phyloP scores from a whole-genome alignment of 2,329 filamentous ascomycete genomes.

The Apiospora phragmitis region DNA sequence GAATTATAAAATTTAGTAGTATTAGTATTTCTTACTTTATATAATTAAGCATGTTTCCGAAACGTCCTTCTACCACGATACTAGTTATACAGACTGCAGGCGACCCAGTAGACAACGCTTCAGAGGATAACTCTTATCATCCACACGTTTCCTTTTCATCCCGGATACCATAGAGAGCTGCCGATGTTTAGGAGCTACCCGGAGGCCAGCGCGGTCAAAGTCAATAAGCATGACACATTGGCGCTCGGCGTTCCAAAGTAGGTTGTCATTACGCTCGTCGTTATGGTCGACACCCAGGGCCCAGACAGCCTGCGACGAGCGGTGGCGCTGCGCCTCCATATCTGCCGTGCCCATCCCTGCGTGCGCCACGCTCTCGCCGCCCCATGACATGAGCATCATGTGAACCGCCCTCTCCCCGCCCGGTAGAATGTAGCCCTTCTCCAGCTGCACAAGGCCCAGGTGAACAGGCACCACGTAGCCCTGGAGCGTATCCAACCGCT shows the following conservation, averaged over 20 bases:
- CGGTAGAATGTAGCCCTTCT: slow-evolving; percentile 19
- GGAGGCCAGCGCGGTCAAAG: background rate
- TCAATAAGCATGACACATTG: slow-evolving; percentile 17
- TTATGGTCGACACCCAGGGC: slow-evolving; percentile 19
- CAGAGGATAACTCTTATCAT: background rate
- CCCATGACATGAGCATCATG: slow-evolving; percentile 27
- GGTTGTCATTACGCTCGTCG: slow-evolving; percentile 22
- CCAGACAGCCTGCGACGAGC: slow-evolving; percentile 17
- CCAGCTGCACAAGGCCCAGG: slow-evolving; percentile 18
- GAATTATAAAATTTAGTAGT: too few species aligned
- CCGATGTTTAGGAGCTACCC: background rate
- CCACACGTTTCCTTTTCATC: background rate
- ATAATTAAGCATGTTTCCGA: too few species aligned
- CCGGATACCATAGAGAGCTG: background rate
- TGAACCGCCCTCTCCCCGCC: slow-evolving; percentile 12
- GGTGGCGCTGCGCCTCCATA: slow-evolving; percentile 14
- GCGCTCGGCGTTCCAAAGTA: slow-evolving; percentile 24
- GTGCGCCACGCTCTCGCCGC: slow-evolving; percentile 16
- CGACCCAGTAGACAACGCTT: background rate
- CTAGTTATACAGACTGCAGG: background rate
- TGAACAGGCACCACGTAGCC: slow-evolving; percentile 21
- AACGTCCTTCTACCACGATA: too few species aligned
- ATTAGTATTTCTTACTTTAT: too few species aligned
- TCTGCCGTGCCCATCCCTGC: background rate
- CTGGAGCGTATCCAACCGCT: slow-evolving; percentile 21